Evolutionary conservation across 2,329 filamentous ascomycete genomes (phyloP), one percentile per base, ranked within the genome.

Genomic region (Curvularia sp.): DNA sequence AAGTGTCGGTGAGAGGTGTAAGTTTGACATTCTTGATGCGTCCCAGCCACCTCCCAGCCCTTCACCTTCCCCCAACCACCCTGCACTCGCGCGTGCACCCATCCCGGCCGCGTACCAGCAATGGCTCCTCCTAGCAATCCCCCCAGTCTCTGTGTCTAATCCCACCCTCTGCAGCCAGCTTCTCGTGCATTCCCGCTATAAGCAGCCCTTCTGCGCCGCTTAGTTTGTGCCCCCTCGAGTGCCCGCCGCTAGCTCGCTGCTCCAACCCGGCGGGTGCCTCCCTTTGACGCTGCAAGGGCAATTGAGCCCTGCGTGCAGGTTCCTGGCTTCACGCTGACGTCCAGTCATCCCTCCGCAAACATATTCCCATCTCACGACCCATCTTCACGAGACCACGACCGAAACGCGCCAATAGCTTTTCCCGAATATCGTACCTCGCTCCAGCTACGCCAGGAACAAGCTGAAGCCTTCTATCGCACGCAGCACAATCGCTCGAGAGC

Each of bases 401-500:
- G 57, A 57, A 51, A 71, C 70, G 63, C 57, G 61, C 62, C 72
- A 69, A 70, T 73, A 58, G 67, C 69, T 28, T 46, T 56, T 39
- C 49, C 49, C 35, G 47, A 56, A 48, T 77, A 77, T 64, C 73
- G 69, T 53, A 75, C 75, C 60, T 77, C 76, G 31, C 66, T 76
- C 55, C 75, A 77, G 76, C 77, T 78, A 75, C 77, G 77, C 73
- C 76, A 78, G 75, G 76, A 78, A 68, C 74, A 77, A 66, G 72
- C 74, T 60, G 70, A 70, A 53, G 69, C 73, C 46, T 74, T 68
- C 65, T 72, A 74, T 57, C 71, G 70, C 57, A 65, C 69, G 39
- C 67, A 73, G 54, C 69, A 75, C 66, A 70, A 75, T 58, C 71
- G 68, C 63, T 81, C 80, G 65, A 82, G 80, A 66, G 81, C 82